These are phyloP conservation scores for Arxiozyma bovina DNA, from an alignment of 1,139 yeast species.

Conservation along the genomic window DNA sequence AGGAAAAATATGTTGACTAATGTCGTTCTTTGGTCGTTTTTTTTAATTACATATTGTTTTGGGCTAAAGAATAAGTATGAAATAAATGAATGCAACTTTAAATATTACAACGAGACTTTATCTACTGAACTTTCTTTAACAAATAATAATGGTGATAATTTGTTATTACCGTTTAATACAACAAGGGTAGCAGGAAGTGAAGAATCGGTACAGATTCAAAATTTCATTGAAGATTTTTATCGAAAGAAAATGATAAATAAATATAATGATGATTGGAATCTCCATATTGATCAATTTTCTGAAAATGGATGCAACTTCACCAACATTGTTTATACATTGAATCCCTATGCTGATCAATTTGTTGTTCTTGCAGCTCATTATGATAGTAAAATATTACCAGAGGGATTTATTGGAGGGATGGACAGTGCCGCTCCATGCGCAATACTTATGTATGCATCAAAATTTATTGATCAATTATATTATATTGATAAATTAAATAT, in stretches of 20 bases:
- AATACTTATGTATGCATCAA: conserved; percentile 39
- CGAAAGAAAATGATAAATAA: conserved; percentile 13
- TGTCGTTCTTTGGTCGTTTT: background rate
- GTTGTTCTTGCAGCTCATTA: conserved; percentile 47
- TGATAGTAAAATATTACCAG: conserved; percentile 41
- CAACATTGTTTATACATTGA: conserved; percentile 36
- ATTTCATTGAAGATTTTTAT: conserved; percentile 33
- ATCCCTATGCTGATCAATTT: conserved; percentile 25
- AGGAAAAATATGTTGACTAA: background rate
- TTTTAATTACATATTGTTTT: background rate
- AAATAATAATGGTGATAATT: conserved; percentile 6
- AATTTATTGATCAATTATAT: conserved; percentile 22
- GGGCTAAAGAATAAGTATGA: background rate
- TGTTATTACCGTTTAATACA: conserved; percentile 30
- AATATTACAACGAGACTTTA: conserved; percentile 2
- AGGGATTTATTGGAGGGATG: conserved; percentile 51
- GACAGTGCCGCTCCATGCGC: conserved; percentile 54
- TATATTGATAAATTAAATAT: conserved; percentile 2
- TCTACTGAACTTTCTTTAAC: conserved; percentile 9
- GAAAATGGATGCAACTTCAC: conserved; percentile 37
- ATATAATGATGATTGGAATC: conserved; percentile 30
- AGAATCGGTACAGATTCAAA: conserved; percentile 34
- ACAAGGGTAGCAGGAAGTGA: conserved; percentile 41
- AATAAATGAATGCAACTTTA: background rate
- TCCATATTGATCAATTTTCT: conserved; percentile 36